Evolutionary conservation across 1,284 basidiomycete species (phyloP).

Genomic region (Ceraceosorus bombacis): DNA sequence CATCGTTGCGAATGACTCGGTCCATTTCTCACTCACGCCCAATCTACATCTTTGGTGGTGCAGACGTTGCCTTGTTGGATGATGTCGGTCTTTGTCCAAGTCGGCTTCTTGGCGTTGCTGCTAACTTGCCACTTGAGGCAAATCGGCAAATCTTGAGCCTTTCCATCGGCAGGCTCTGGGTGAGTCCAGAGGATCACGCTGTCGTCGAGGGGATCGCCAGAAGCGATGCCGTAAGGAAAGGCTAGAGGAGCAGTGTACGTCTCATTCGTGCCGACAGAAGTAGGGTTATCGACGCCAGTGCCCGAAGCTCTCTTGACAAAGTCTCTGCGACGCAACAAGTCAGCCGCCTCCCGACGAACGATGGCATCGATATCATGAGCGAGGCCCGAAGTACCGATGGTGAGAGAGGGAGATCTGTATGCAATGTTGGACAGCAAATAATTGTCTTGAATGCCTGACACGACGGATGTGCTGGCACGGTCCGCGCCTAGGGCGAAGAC

Average conservation of each 20-base stretch:
- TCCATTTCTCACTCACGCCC: constrained; percentile 13
- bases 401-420: neutral
- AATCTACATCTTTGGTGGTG: constrained; percentile 62
- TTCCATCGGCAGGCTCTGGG: constrained; percentile 21
- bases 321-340: too few species aligned
- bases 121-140: constrained; percentile 57
- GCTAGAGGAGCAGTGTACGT: constrained; percentile 40
- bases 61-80: constrained; percentile 56
- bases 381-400: neutral
- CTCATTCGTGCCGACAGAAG: constrained; percentile 14
- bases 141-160: constrained; percentile 53
- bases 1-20: too few species aligned
- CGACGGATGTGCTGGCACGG: too few species aligned
- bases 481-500: too few species aligned
- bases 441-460: too few species aligned
- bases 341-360: neutral
- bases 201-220: constrained; percentile 59
- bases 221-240: constrained; percentile 50
- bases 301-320: neutral
- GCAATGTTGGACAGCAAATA: neutral
- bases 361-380: neutral
- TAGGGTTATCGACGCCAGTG: neutral
- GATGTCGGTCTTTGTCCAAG: constrained; percentile 27
- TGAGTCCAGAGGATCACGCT: constrained; percentile 61
- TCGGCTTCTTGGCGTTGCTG: constrained; percentile 37